Base-by-base conservation (phyloP, 495 filamentous ascomycete genomes). In the Bryoglossum gracile region DNA sequence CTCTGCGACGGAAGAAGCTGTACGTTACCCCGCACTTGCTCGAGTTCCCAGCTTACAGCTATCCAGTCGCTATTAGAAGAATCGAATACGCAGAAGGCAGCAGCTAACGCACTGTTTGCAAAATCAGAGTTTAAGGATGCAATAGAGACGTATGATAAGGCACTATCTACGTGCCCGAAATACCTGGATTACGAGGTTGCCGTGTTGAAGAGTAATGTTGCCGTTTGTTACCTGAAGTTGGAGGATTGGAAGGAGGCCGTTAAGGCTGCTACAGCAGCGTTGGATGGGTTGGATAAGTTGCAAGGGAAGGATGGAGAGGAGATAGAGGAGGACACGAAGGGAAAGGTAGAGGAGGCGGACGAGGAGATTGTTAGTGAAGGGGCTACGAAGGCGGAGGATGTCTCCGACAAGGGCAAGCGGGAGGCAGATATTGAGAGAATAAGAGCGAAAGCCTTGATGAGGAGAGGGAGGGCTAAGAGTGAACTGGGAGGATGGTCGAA, bases 171-270 rank as follows among this genome's bases (percentile, higher is more conserved):
- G 16, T 92, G 86, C 51, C 92, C 92, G 2, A 84, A 78, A 54
- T 95, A 95, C 61, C 79, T 96, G 26, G 85, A 92, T 53, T 92
- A 86, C 68, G 89, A 95, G 59, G 71, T 91, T 56, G 89, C 92
- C 17, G 86, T 95, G 9, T 73, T 96, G 10, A 81, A 80, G 25
- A 84, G 81, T 65, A 97, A 97, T 68, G 80, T 95, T 50, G 75
- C 91, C 3, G 92, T 89, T n/a, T 94, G 87, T 60, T 82, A 95
- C 51, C 60, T 96, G 51, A 94, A 94, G 62, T 70, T 95, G 2
- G 74, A 82, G 38, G 84, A 91, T 50, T 95, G 89, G 82, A 92
- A 92, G 52, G 81, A 82, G 8, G 86, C 88, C 4, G 72, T 90
- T 34, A 82, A 82, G 24, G 68, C 76, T 16, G 91, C 92, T 11